Conservation (phyloP, 345 rosid genomes). For the Arabidopsis arenosa region DNA sequence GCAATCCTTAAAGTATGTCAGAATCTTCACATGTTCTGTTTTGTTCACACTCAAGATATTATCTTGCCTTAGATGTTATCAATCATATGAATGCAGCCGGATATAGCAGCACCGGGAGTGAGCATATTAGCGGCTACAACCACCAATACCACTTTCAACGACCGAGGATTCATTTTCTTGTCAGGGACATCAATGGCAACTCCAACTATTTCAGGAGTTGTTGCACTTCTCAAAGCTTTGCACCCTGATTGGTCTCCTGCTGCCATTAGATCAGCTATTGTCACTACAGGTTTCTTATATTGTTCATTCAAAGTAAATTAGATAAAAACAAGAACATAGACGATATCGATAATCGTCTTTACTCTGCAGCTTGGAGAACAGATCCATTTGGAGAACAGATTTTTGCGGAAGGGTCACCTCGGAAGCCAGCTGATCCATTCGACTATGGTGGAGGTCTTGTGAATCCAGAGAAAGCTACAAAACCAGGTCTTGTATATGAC, state of each 20-base stretch:
- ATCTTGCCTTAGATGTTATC: background rate
- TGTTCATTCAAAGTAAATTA: background rate
- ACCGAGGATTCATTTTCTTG: constrained; percentile 30
- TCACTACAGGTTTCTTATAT: constrained; percentile 52
- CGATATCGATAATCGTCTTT: background rate
- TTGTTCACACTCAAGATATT: background rate
- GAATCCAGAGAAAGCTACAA: constrained; percentile 54
- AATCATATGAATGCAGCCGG: constrained; percentile 45
- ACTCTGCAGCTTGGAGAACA: constrained; percentile 39
- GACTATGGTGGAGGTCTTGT: constrained; percentile 64
- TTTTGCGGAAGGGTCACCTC: constrained; percentile 47
- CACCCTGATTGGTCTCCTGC: constrained; percentile 54
- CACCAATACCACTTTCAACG: constrained; percentile 13
- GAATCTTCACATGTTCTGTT: background rate
- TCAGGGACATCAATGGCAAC: constrained; percentile 56
- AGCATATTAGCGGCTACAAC: constrained; percentile 48
- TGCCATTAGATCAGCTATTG: constrained; percentile 50
- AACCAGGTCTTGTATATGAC: constrained; percentile 64
- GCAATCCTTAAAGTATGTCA: constrained; percentile 30
- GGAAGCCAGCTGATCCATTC: constrained; percentile 50
- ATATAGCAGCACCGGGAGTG: constrained; percentile 53
- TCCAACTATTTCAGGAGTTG: constrained; percentile 49
- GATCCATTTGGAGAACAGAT: constrained; percentile 47
- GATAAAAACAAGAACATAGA: background rate
- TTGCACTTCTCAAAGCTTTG: constrained; percentile 44